These are phyloP conservation scores for Pythium pectinolyticum DNA, from an alignment of 352 stramenopile species.

Conservation along the genomic window DNA sequence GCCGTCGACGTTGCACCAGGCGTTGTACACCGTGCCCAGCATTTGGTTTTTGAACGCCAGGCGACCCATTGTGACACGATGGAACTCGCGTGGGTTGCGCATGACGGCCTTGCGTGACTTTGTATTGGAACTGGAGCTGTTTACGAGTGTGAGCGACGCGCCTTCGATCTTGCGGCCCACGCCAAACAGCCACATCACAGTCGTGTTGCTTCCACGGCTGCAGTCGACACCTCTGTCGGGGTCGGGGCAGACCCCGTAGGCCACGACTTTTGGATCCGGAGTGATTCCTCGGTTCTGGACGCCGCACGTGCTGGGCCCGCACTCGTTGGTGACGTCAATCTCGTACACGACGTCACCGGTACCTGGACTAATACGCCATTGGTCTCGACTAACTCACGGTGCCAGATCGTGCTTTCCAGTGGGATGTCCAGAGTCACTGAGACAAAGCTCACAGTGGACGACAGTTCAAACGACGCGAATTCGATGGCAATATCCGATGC, in stretches of 20 bases:
- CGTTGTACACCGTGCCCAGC: not conserved
- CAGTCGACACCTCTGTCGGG: not conserved
- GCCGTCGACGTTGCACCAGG: not conserved
- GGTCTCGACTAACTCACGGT: not conserved
- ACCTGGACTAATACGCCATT: not conserved
- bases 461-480: not conserved
- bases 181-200: slow-evolving; percentile 7
- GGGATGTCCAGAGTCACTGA: slow-evolving; percentile 4
- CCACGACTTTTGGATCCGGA: not conserved
- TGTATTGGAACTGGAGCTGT: not conserved
- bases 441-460: not conserved
- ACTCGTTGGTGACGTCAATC: slow-evolving; percentile 13
- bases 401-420: slow-evolving; percentile 3
- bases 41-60: not conserved
- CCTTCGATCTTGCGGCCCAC: slow-evolving; percentile 6
- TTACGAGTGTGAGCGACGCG: not conserved
- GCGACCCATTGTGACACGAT: slow-evolving; percentile 5
- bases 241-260: not conserved
- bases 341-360: slow-evolving; percentile 7
- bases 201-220: not conserved
- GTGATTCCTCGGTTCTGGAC: slow-evolving; percentile 7
- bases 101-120: slow-evolving; percentile 4
- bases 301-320: slow-evolving; percentile 4
- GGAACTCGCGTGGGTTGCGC: slow-evolving; percentile 1
- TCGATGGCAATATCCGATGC: not conserved